Conservation (phyloP, 805 yeast species). For the Jamesozyma lodderae region DNA sequence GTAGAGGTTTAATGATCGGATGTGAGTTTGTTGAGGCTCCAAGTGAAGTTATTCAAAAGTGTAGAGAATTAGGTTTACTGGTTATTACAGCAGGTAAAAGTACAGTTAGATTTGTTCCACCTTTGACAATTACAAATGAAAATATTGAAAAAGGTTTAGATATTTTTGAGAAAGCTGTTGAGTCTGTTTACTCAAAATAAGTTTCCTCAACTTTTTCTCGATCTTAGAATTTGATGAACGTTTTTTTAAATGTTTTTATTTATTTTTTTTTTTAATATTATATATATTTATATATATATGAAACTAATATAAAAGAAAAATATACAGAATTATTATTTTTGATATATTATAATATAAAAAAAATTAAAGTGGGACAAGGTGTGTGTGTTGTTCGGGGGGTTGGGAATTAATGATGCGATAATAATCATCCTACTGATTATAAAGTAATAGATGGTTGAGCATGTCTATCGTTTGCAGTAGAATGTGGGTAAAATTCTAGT, state of each 20-base stretch:
- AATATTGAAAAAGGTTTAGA: slow-evolving; percentile 62
- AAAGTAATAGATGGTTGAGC: slow-evolving; percentile 29
- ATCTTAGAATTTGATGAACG: too few species aligned
- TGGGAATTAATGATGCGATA: too few species aligned
- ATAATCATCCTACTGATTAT: too few species aligned
- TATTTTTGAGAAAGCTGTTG: slow-evolving; percentile 42
- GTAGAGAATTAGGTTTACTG: slow-evolving; percentile 72
- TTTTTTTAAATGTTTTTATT: too few species aligned
- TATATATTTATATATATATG: too few species aligned
- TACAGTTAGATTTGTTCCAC: slow-evolving; percentile 86
- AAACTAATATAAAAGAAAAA: not conserved
- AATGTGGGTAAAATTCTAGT: slow-evolving; percentile 55
- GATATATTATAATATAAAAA: too few species aligned
- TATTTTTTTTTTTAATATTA: too few species aligned
- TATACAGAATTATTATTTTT: too few species aligned
- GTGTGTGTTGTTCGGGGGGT: too few species aligned
- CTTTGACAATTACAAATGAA: slow-evolving; percentile 70
- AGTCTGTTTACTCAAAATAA: slow-evolving; percentile 20
- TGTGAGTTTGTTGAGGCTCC: slow-evolving; percentile 66
- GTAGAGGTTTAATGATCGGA: slow-evolving; percentile 83
- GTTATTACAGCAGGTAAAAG: slow-evolving; percentile 89
- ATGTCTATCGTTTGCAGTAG: slow-evolving; percentile 27
- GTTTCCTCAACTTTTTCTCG: too few species aligned
- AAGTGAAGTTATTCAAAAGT: slow-evolving; percentile 47
- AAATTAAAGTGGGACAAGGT: too few species aligned